Base-by-base conservation (phyloP, 2,329 filamentous ascomycete species). In the Neophaeococcomyces aloes region DNA sequence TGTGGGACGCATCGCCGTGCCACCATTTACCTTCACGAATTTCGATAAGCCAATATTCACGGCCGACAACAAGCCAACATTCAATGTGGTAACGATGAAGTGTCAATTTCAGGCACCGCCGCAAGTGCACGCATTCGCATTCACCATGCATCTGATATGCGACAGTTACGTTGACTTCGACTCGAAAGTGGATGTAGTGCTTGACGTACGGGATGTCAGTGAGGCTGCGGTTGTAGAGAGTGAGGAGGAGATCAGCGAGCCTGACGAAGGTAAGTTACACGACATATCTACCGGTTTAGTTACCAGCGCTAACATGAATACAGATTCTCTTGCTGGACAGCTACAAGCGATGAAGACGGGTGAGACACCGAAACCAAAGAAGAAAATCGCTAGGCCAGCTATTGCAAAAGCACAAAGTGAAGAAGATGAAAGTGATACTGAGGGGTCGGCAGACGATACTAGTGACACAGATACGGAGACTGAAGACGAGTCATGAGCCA, bases 121-220 rank as follows among this genome's bases (percentile, higher is more conserved):
- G 18, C 85, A 94, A 61, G 77, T 86, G 4, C 91, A 89, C 35
- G 83, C 88, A 62, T 98, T 94, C 67, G 88, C 84, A 1, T 98
- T 98, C 61, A 83, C 87, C 48, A 84, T 96, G 79, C 83, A 96
- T 63, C 71, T 95, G 50, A 73, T 96, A 42, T 95, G 88, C 59
- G 91, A 98, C 65, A 88, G 85, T 59, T 98, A 98, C 57, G 73
- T 98, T 35, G 91, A 91, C 35, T 86, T 95, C 53, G 93, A 98
- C 61, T 83, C 82, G 38, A 91, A 87, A 72, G 78, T 86, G 72
- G 86, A 95, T 59, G 86, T 94, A 21, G 87, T 84, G 1, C 73
- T 98, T 42, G 76, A 83, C 21, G 86, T 98, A 7, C 87, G 94
- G 58, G 88, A 96, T 56, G 81, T 85, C 27, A 83, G 78, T 64